Base-by-base conservation (phyloP, 140 eudicot genomes). In the Anethum foeniculum region DNA sequence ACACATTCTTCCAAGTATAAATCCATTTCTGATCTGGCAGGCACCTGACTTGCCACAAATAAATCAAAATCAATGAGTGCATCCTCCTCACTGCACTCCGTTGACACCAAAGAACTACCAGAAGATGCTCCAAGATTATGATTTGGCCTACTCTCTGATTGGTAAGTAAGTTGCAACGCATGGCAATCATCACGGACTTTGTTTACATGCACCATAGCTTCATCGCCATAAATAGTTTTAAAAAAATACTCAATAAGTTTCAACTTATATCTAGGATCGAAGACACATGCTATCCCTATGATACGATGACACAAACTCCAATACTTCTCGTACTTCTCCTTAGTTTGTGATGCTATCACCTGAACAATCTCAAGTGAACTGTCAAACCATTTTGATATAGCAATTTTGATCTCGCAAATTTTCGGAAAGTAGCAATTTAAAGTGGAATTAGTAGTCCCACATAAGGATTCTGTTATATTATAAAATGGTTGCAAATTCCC, bases 241-340 rank as follows among this genome's bases (percentile, higher is more conserved):
- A 77, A 51, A 38, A 30, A 77, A 8, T 51, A 77, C 80, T 77
- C 80, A 15, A 54, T 38, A 11, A 77, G 71, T 41, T 51, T 77
- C 71, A 77, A 27, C 54, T 77, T 77, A 77, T 77, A 77, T 36
- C 80, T 77, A 52, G 80, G 80, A 77, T 77, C 80, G n/a, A 77
- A 77, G 49, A 77, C 80, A 10, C 68, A 77, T 19, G 80, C 71
- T 30, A 56, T 56, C 49, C 71, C 80, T 34, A 77, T 77, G 3
- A 77, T 77, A 36, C n/a, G 71, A 54, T 77, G 68, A 77, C 80
- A 77, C 19, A 34, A n/a, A 32, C 80, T 34, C 71, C 69, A 77
- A 77, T 75, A 75, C 64, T 48, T 16, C 32, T 75, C 62, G 48
- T 75, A 75, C 8, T 47, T 75, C 21, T 75, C 71, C 32, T 18